A percentile compares a stretch with the other conserved stretches of the same genome.
phyloP scores from a whole-genome alignment of 768 basidiomycete species.

The Pleurotus ostreatus region DNA sequence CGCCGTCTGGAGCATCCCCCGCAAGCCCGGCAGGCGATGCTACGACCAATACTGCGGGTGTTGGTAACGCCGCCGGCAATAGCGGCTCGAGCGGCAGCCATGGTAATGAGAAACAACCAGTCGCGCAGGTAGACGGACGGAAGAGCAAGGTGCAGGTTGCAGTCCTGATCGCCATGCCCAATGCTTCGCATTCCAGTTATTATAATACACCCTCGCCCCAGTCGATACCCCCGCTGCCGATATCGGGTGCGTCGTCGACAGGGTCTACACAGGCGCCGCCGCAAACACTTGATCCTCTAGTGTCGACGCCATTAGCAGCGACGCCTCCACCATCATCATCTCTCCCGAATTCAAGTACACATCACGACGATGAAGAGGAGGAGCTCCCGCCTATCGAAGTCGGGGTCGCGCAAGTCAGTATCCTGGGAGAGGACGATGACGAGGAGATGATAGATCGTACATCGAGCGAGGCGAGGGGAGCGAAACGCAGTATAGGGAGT shows the following conservation, averaged over 20 bases:
- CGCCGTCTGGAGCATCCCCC: constrained; percentile 9
- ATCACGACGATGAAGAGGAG: constrained; percentile 15
- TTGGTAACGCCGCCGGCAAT: not conserved
- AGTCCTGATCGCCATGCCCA: constrained; percentile 44
- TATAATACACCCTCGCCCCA: constrained; percentile 5
- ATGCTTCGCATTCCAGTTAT: constrained; percentile 6
- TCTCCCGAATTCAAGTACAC: not conserved
- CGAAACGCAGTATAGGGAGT: too few relatives aligned
- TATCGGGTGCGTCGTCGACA: not conserved
- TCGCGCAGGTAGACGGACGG: constrained; percentile 8
- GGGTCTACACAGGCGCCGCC: too few relatives aligned
- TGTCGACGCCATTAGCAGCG: constrained; percentile 2
- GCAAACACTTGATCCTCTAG: not conserved
- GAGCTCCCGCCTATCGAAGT: constrained; percentile 22
- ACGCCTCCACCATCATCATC: constrained; percentile 4
- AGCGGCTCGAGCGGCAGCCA: not conserved
- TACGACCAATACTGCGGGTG: too few relatives aligned
- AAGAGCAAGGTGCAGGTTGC: constrained; percentile 28
- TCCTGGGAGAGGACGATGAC: not conserved
- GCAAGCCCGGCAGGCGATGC: not conserved
- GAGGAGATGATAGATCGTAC: not conserved
- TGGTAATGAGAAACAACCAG: constrained; percentile 1
- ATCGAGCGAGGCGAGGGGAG: too few relatives aligned
- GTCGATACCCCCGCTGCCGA: not conserved
- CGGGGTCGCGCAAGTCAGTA: constrained; percentile 19